A percentile compares a stretch with the other conserved stretches of the same genome.
These are phyloP conservation scores for Alectoria sarmentosa DNA, from an alignment of 495 filamentous ascomycete genomes.

Conservation along the genomic window DNA sequence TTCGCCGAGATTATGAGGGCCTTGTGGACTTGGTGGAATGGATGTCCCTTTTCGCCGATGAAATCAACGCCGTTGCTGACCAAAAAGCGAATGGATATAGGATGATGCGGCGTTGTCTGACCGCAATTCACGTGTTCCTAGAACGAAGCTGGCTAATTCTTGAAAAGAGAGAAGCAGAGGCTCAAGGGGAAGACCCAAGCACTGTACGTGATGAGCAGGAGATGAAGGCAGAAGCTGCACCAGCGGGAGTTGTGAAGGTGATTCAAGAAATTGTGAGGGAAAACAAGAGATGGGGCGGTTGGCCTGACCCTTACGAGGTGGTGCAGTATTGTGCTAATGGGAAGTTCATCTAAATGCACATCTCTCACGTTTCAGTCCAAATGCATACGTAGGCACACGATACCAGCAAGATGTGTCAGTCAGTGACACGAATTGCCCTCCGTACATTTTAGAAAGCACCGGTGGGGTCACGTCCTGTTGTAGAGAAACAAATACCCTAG, in stretches of 20 bases:
- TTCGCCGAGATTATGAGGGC: conserved; percentile 42
- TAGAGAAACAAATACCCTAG: too few species aligned
- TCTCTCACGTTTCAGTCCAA: not conserved
- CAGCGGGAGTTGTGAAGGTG: conserved; percentile 30
- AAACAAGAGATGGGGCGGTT: conserved; percentile 43
- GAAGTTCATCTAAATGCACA: conserved; percentile 6
- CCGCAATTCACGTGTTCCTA: conserved; percentile 47
- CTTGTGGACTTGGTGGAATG: conserved; percentile 45
- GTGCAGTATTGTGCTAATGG: conserved; percentile 35
- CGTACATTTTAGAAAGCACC: too few species aligned
- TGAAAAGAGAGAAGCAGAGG: not conserved
- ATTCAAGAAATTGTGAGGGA: conserved; percentile 40
- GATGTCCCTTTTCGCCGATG: conserved; percentile 41
- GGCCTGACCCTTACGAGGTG: conserved; percentile 49
- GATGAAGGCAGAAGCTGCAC: conserved; percentile 21
- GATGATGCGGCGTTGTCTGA: conserved; percentile 42
- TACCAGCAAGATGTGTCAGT: too few species aligned
- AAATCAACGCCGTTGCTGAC: conserved; percentile 35
- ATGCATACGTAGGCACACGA: too few species aligned
- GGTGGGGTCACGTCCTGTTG: too few species aligned
- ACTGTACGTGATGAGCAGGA: conserved; percentile 1
- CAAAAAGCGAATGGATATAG: conserved; percentile 37
- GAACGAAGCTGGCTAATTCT: conserved; percentile 37
- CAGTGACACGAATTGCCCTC: too few species aligned
- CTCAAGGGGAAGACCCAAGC: not conserved